Conservation (phyloP, 78 protist genomes). For the slime mould (Dictyostelium discoideum) region DNA sequence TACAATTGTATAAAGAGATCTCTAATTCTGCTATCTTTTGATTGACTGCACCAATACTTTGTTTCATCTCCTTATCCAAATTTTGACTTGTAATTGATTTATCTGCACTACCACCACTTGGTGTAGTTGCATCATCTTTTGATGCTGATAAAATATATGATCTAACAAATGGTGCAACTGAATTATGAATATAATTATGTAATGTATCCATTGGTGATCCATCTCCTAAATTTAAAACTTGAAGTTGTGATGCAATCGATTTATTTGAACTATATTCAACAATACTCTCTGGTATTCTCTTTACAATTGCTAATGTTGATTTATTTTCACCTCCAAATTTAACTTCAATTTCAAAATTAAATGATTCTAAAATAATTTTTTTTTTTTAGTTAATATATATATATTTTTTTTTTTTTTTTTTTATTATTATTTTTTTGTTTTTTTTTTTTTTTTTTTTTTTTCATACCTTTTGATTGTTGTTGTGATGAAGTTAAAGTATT, state of each 20-base stretch:
- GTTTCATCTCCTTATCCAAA: conserved; percentile 64
- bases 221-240: conserved; percentile 77
- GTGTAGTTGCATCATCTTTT: not conserved
- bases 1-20: conserved; percentile 80
- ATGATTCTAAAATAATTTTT: not conserved
- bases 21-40: conserved; percentile 86
- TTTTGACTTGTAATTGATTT: not conserved
- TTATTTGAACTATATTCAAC: conserved; percentile 20
- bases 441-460: too few relatives aligned
- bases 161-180: conserved; percentile 87
- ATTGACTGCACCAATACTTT: conserved; percentile 80
- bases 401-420: too few relatives aligned
- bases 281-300: conserved; percentile 64
- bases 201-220: conserved; percentile 88
- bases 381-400: too few relatives aligned
- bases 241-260: conserved; percentile 69
- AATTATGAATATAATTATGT: conserved; percentile 83
- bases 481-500: not conserved
- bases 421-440: too few relatives aligned
- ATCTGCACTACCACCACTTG: not conserved
- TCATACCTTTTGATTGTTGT: not conserved
- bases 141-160: conserved; percentile 37
- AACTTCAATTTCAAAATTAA: conserved; percentile 75
- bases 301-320: conserved; percentile 53
- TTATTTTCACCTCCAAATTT: conserved; percentile 71